Conservation (phyloP, 805 yeast genomes). For the Lachancea cidri region DNA sequence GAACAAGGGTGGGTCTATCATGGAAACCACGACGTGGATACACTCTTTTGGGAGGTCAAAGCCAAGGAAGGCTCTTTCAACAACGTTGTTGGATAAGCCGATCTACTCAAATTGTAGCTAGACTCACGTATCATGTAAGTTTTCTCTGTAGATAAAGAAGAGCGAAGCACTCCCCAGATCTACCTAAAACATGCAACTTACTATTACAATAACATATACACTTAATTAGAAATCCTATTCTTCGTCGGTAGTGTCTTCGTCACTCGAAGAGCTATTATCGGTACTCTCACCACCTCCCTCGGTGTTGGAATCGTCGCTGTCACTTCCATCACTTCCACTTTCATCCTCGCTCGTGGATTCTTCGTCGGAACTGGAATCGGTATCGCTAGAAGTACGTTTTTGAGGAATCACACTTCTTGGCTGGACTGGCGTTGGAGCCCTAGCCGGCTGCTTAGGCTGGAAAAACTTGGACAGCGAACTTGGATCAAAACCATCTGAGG, state of each 20-base stretch:
- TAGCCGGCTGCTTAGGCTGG: constrained; percentile 30
- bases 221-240: background rate
- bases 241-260: constrained; percentile 2
- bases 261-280: constrained; percentile 2
- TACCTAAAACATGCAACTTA: constrained; percentile 4
- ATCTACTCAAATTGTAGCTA: too few species aligned
- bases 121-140: too few species aligned
- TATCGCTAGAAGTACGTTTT: constrained; percentile 8
- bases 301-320: constrained; percentile 10
- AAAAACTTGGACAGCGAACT: constrained; percentile 33
- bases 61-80: constrained; percentile 84
- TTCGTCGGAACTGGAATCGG: constrained; percentile 11
- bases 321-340: constrained; percentile 11
- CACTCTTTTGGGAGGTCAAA: constrained; percentile 86
- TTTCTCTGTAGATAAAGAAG: background rate
- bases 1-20: constrained; percentile 94
- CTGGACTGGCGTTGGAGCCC: constrained; percentile 11
- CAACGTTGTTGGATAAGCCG: constrained; percentile 34
- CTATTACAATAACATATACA: constrained; percentile 4
- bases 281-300: constrained; percentile 9
- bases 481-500: constrained; percentile 30
- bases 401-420: constrained; percentile 6
- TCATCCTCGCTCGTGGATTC: constrained; percentile 7
- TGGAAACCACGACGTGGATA: constrained; percentile 91
- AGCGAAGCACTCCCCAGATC: background rate